A percentile compares a stretch with the other conserved stretches of the same genome.
phyloP scores from a whole-genome alignment of 2,329 filamentous ascomycete species.

The Aotearoamyces nothofagi region DNA sequence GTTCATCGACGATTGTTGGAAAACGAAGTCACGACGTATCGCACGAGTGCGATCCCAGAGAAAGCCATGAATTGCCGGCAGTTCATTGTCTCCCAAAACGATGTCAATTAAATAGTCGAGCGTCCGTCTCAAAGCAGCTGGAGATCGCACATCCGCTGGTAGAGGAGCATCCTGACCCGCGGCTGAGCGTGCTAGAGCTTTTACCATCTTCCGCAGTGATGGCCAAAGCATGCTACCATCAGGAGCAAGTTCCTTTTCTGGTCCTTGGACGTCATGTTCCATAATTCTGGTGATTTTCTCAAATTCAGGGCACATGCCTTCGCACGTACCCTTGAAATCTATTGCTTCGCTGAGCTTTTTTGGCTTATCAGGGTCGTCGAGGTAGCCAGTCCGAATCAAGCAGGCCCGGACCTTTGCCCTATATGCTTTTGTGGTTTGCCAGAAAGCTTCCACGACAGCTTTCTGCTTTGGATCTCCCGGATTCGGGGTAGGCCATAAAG shows the following conservation, averaged over 20 bases:
- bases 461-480: slow-evolving; percentile 36
- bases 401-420: slow-evolving; percentile 39
- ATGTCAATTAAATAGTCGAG: slow-evolving; percentile 48
- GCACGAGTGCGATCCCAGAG: slow-evolving; percentile 55
- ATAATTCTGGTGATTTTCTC: slow-evolving; percentile 48
- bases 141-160: slow-evolving; percentile 52
- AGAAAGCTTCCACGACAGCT: slow-evolving; percentile 35
- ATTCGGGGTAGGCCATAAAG: slow-evolving; percentile 35
- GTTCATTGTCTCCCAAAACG: slow-evolving; percentile 37
- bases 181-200: slow-evolving; percentile 50
- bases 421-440: slow-evolving; percentile 40
- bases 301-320: slow-evolving; percentile 55
- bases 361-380: slow-evolving; percentile 49
- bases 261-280: slow-evolving; percentile 39
- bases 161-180: slow-evolving; percentile 53
- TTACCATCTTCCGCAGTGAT: slow-evolving; percentile 42
- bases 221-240: slow-evolving; percentile 27
- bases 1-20: slow-evolving; percentile 43
- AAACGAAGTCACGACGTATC: slow-evolving; percentile 53
- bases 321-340: slow-evolving; percentile 51
- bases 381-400: slow-evolving; percentile 41
- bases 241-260: slow-evolving; percentile 32
- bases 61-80: slow-evolving; percentile 43
- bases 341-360: slow-evolving; percentile 48
- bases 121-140: slow-evolving; percentile 39